These are phyloP conservation scores for Phytomonas sp. DNA, from an alignment of 208 protist genomes.

Conservation along the genomic window DNA sequence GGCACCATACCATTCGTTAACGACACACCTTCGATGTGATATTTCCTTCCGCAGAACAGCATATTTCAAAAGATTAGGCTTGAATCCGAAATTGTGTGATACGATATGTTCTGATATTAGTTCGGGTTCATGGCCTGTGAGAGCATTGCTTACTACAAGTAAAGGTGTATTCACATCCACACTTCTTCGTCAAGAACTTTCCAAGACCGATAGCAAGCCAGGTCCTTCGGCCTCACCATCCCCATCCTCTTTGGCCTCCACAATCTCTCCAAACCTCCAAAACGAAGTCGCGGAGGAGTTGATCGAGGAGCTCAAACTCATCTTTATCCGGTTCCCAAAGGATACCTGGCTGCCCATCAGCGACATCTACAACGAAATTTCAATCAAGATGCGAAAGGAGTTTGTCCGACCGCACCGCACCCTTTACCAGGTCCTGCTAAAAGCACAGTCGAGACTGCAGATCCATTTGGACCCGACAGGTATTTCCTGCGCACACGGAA, in stretches of 20 bases:
- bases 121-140: background rate
- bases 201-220: background rate
- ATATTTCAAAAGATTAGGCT: background rate
- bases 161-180: background rate
- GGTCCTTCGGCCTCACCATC: background rate
- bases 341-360: constrained; percentile 48
- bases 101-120: background rate
- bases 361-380: constrained; percentile 59
- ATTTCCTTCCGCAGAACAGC: background rate
- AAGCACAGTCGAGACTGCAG: constrained; percentile 20
- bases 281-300: constrained; percentile 13
- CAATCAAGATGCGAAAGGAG: constrained; percentile 28
- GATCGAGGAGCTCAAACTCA: constrained; percentile 13
- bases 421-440: constrained; percentile 45
- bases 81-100: background rate
- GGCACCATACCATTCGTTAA: background rate
- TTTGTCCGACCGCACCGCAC: constrained; percentile 76
- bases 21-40: background rate
- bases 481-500: constrained; percentile 46
- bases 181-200: background rate
- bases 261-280: background rate
- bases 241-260: no score
- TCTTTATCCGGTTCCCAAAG: constrained; percentile 10
- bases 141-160: background rate
- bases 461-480: constrained; percentile 43